Evolutionary conservation across 2,329 filamentous ascomycete genomes (phyloP), one percentile per base, ranked within the genome.

Genomic region (Pseudonectria foliicola): DNA sequence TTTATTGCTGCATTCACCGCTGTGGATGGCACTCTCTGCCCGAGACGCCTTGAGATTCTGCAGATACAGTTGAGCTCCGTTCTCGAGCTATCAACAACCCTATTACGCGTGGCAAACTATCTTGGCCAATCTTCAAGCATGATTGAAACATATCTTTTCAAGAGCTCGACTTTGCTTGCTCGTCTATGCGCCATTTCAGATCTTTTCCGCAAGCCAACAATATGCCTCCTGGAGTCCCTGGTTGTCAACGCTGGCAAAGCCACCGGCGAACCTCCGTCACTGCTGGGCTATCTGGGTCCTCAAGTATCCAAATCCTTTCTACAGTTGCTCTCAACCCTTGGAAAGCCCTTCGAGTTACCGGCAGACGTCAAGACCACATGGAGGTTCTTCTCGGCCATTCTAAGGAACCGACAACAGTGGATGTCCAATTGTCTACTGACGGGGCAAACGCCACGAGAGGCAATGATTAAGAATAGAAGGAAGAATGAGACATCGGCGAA

Each of bases 361-460:
- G 59, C 68, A 6, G 75, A 87, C 35, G 77, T 83, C 27, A 73
- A 77, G 27, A 69, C 71, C 7, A 82, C 87, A 13, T 98, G 90
- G 92, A 77, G 76, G 37, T 80, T 98, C 52, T 78, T 96, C 34
- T 85, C 89, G 3, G 80, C 82, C 3, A 82, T 96, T 30, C 76
- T 98, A 40, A 83, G 84, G 46, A 89, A 87, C 55, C 81, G 87
- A 43, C 92, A 98, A 56, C 89, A 95, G 54, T 96, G 90, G 85
- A 85, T 98, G 66, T 86, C 90, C 0, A 86, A 95, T 42, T 94
- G 89, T 54, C 71, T 98, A 7, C 76, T 96, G 26, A 95, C 88
- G 6, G 92, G 89, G 14, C 82, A 80, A 53, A 87, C 87, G 1
- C 88, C 90, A 4, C 78, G 85, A 42, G 80, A 92, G 48, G 75